Evolutionary conservation across 2,329 filamentous ascomycete genomes (phyloP).

Genomic region (Sporothrix dimorphospora): DNA sequence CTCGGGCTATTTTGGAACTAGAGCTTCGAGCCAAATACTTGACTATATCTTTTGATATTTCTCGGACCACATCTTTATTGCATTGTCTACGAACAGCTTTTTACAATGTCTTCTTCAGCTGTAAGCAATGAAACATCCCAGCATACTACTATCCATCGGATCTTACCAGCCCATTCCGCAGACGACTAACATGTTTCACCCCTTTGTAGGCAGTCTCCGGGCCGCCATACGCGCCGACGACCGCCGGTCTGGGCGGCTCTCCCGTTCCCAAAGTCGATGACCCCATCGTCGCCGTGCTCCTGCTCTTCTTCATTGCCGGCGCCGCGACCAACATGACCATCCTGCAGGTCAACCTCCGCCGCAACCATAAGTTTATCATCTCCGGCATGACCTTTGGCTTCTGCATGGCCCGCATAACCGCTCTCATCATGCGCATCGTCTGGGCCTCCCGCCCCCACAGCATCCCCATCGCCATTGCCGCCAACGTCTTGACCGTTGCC

Average conservation of each 20-base stretch:
- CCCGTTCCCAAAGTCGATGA: conserved; percentile 64
- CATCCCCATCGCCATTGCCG: conserved; percentile 56
- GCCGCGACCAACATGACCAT: conserved; percentile 63
- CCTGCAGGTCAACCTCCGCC: conserved; percentile 54
- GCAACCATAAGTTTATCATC: conserved; percentile 62
- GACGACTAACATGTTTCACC: neutral
- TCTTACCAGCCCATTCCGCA: neutral
- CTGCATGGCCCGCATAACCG: conserved; percentile 57
- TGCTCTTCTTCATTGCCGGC: conserved; percentile 59
- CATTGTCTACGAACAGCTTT: neutral
- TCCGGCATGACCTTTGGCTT: conserved; percentile 62
- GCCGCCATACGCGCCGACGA: conserved; percentile 48
- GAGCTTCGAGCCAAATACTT: neutral
- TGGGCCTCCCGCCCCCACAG: conserved; percentile 52
- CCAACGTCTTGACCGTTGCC: conserved; percentile 71
- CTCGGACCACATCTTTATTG: neutral
- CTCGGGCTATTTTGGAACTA: neutral
- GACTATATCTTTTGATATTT: conserved; percentile 7
- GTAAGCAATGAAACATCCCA: neutral
- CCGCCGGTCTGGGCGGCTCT: conserved; percentile 58
- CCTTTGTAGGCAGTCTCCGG: conserved; percentile 29
- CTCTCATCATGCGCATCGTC: conserved; percentile 56
- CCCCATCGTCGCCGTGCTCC: conserved; percentile 65
- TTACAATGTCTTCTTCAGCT: conserved; percentile 6
- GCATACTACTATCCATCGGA: no score